Percentiles rank a stretch among this genome's conserved stretches.
phyloP scores from a whole-genome alignment of 805 yeast species.

The Scheffersomyces lignosus region DNA sequence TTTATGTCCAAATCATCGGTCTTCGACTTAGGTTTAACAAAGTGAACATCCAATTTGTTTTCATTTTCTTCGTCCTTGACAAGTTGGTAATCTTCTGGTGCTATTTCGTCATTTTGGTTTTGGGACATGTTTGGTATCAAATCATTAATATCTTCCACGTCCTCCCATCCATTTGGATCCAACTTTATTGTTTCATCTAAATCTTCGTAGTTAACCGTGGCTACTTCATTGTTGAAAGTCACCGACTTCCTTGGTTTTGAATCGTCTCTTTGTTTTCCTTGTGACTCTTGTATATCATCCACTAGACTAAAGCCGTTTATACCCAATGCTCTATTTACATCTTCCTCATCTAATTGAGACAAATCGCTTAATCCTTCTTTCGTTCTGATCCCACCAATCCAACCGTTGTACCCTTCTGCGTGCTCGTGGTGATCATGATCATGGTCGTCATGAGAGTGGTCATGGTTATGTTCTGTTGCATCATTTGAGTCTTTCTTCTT shows the following conservation, averaged over 20 bases:
- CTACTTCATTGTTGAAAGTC: conserved; percentile 27
- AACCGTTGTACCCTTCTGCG: conserved; percentile 43
- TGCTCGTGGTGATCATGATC: conserved; percentile 26
- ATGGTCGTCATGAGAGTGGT: conserved; percentile 10
- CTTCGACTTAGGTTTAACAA: conserved; percentile 51
- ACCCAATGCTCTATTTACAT: conserved; percentile 40
- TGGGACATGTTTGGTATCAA: conserved; percentile 44
- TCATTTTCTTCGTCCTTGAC: conserved; percentile 36
- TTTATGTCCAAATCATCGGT: conserved; percentile 52
- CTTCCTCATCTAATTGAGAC: conserved; percentile 32
- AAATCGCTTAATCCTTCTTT: conserved; percentile 31
- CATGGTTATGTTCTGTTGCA: conserved; percentile 17
- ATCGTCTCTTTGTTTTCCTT: conserved; percentile 4
- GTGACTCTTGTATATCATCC: conserved; percentile 8
- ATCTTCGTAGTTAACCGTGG: conserved; percentile 30
- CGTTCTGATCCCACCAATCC: conserved; percentile 43
- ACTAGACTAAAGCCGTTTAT: conserved; percentile 17
- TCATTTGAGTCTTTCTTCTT: conserved; percentile 3
- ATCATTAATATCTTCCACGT: conserved; percentile 51
- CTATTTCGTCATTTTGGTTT: conserved; percentile 35
- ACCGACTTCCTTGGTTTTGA: conserved; percentile 29
- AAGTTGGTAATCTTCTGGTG: conserved; percentile 43
- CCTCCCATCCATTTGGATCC: conserved; percentile 49
- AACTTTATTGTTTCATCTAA: conserved; percentile 19
- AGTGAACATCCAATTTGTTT: conserved; percentile 55